Conservation (phyloP, 345 rosid species). For the Hibiscus tridactylites region DNA sequence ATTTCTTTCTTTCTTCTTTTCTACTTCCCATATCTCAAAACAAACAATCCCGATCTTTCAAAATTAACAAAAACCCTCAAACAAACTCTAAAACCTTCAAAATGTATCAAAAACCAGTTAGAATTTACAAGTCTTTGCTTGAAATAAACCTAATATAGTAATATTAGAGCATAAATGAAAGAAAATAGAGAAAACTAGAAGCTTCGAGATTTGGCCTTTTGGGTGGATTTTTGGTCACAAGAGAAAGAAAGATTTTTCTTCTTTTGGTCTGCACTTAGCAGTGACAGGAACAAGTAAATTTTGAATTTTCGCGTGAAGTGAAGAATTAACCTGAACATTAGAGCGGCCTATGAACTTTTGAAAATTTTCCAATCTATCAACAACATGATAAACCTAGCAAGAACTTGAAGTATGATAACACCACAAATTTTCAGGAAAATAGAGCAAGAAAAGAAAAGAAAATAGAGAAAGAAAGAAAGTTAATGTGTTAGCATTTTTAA, state of each 20-base stretch:
- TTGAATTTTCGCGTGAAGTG: too few relatives aligned
- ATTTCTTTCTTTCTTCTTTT: slow-evolving; percentile 83
- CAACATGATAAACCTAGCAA: too few relatives aligned
- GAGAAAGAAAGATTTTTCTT: background rate
- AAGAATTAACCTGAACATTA: too few relatives aligned
- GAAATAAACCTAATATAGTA: background rate
- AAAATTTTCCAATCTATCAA: too few relatives aligned
- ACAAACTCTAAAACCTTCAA: background rate
- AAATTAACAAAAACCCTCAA: slow-evolving; percentile 3
- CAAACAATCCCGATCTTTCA: background rate
- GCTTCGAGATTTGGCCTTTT: slow-evolving; percentile 2
- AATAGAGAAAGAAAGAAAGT: too few relatives aligned
- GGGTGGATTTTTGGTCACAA: background rate
- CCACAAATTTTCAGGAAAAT: too few relatives aligned
- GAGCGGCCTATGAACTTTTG: too few relatives aligned
- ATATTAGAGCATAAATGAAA: background rate
- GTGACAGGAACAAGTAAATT: too few relatives aligned
- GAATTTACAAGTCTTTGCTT: background rate
- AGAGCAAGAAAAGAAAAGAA: too few relatives aligned
- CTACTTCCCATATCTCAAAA: slow-evolving; percentile 64
- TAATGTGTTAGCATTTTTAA: too few relatives aligned
- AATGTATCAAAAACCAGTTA: background rate
- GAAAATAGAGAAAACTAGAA: background rate
- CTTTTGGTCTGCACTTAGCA: background rate
- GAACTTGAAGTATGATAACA: too few relatives aligned